Conservation (phyloP, 345 rosid genomes). For the Chamaenerion angustifolium region DNA sequence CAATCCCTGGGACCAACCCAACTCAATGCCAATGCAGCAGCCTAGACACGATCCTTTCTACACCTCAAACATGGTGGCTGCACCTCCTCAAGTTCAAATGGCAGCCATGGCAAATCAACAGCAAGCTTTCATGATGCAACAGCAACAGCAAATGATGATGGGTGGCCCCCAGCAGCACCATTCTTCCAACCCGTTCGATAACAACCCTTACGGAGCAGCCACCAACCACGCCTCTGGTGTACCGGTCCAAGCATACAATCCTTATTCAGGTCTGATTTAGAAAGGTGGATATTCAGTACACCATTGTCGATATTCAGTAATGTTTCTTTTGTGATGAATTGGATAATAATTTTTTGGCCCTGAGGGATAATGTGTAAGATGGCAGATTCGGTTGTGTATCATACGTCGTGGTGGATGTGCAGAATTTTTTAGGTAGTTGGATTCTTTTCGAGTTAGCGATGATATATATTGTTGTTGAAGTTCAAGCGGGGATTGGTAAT, state of each 20-base stretch:
- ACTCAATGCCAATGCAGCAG: conserved; percentile 52
- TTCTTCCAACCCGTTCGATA: conserved; percentile 39
- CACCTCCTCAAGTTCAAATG: conserved; percentile 57
- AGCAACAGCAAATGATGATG: conserved; percentile 56
- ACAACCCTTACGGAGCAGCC: conserved; percentile 23
- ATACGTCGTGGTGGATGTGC: conserved; percentile 35
- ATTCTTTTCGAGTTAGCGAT: conserved; percentile 23
- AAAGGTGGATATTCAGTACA: neutral
- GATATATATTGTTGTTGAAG: conserved; percentile 3
- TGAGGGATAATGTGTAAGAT: too few species aligned
- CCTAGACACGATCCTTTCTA: conserved; percentile 47
- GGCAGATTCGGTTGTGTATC: conserved; percentile 19
- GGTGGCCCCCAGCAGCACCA: conserved; percentile 36
- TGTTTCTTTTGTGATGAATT: too few species aligned
- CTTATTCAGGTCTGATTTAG: conserved; percentile 39
- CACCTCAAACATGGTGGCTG: conserved; percentile 34
- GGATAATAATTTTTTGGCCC: too few species aligned
- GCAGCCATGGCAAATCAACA: conserved; percentile 60
- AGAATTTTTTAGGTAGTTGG: conserved; percentile 20
- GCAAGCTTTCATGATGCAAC: conserved; percentile 51
- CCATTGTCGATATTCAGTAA: too few species aligned
- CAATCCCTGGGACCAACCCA: conserved; percentile 64
- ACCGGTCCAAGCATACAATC: conserved; percentile 55
- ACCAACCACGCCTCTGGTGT: conserved; percentile 34
- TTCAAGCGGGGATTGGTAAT: neutral